Evolutionary conservation across 1,284 basidiomycete species (phyloP), one percentile per base, ranked within the genome.

Genomic region (Peniophora sp.): DNA sequence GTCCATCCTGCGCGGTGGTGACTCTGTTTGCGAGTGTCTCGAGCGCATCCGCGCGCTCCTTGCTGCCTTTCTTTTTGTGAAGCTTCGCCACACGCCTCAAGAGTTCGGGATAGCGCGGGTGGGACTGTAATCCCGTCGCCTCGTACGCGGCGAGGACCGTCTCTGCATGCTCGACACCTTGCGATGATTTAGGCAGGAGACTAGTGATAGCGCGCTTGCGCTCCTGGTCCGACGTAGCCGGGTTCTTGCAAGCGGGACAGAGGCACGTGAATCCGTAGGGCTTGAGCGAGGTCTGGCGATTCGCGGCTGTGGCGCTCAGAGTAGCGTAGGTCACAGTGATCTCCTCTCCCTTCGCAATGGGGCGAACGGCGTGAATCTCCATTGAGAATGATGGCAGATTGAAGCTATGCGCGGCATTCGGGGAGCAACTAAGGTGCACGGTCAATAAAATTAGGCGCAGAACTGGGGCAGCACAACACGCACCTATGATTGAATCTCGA

Each of bases 341-440:
- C 32, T 52, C 51, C 43, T 52, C 51, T 14, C 51, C 51, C 32
- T 32, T 47, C 17, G 25, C 34, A 47, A 52, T 49, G n/a, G 32
- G 24, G 14, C 51, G 46, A 17, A 41, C 23, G 10, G 51, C 47
- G 25, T 43, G 39, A 12, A 52, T n/a, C 47, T 43, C 23, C 45
- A 52, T 24, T 5, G 47, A 19, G 36, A 52, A 49, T 5, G 51
- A 39, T 14, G 38, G 25, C 35, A 38, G 20, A 22, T 52, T 47
- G 23, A 48, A 52, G 27, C 48, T 41, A 8, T 22, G 20, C n/a
- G 16, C 20, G 16, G n/a, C 39, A 22, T 41, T 41, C 8, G 39
- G 39, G 8, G 39, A 41, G 20, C 39, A 41, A 16, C 39, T 41
- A 22, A 41, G 27, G 27, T 32, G 27, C 27, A 5, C 6, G 39